Evolutionary conservation across 2,329 filamentous ascomycete genomes (phyloP), one percentile per base, ranked within the genome.

Genomic region (Neopestalotiopsis sp.): DNA sequence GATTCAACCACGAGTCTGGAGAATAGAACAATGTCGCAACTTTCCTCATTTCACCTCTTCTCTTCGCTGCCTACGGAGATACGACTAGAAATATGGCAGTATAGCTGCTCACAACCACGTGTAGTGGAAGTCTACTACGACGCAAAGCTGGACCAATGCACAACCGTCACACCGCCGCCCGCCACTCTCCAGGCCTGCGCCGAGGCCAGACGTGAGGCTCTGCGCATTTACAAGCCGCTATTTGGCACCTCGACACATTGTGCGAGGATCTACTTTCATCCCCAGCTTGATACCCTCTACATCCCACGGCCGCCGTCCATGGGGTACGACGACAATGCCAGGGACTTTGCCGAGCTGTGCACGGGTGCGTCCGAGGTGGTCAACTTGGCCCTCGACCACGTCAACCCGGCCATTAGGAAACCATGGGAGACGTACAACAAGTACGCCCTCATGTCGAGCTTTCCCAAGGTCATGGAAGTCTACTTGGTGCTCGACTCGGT

Each of bases 401-500:
- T 86, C 42, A 78, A 78, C 34, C 75, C 80, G 17, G 76, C 81
- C 42, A 78, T 84, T 65, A 81, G 84, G 63, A 76, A 83, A 45
- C 84, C 84, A 17, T 86, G 84, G 84, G 84, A 86, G 77, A 81
- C 81, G 12, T 86, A 85, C 76, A 85, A 84, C 76, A 86, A 86
- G 75, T 82, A 83, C 40, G 78, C 79, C 30, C 74, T 86, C 57
- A 78, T 86, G 66, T 76, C 82, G 60, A 80, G 79, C 66, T 85
- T 84, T 63, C 78, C 78, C 2, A 74, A 77, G 32, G 74, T 82
- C 38, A 72, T 78, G 69, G 78, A 83, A 74, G 78, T 81, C 57
- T 79, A 79, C 62, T 67, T 84, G 13, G 78, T 84, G 34, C 71
- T 81, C 56, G 71, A 71, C 56, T 64, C 66, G 20, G 67, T 17